Evolutionary conservation across 352 stramenopile species (phyloP).

Genomic region (Phytopythium vexans): DNA sequence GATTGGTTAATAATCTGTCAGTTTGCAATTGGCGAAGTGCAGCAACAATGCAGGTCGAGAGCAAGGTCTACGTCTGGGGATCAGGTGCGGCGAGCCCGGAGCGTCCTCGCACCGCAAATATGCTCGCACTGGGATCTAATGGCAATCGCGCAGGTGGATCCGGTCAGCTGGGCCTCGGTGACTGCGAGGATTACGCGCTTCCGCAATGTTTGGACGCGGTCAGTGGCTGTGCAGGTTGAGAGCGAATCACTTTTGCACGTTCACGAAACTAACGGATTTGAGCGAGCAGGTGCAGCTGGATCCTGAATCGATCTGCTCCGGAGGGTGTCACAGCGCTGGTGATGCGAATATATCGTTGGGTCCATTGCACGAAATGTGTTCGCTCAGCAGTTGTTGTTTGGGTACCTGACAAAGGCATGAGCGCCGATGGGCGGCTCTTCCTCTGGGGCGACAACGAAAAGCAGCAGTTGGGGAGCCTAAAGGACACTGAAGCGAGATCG

Average conservation of each 20-base stretch:
- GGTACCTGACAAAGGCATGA: constrained; percentile 14
- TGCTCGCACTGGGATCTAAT: neutral
- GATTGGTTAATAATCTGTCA: constrained; percentile 4
- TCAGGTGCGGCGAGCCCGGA: constrained; percentile 31
- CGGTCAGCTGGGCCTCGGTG: constrained; percentile 62
- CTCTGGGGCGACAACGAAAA: constrained; percentile 71
- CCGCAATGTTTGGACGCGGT: constrained; percentile 36
- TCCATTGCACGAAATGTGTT: neutral
- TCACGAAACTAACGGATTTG: too few relatives aligned
- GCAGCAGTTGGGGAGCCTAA: constrained; percentile 30
- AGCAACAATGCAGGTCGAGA: constrained; percentile 9
- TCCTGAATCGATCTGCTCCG: constrained; percentile 36
- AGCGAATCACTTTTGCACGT: too few relatives aligned
- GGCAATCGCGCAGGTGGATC: constrained; percentile 33
- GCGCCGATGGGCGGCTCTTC: constrained; percentile 34
- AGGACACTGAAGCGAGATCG: neutral
- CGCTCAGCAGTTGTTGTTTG: neutral
- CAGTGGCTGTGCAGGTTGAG: constrained; percentile 7
- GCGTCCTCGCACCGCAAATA: neutral
- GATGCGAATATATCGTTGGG: neutral
- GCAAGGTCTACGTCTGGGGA: constrained; percentile 49
- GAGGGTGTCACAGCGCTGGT: constrained; percentile 77
- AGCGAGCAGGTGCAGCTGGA: constrained; percentile 18
- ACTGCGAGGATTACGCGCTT: constrained; percentile 46
- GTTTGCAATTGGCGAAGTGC: too few relatives aligned